phyloP scores from a whole-genome alignment of 129 eudicot genomes.

The Daucus carota region DNA sequence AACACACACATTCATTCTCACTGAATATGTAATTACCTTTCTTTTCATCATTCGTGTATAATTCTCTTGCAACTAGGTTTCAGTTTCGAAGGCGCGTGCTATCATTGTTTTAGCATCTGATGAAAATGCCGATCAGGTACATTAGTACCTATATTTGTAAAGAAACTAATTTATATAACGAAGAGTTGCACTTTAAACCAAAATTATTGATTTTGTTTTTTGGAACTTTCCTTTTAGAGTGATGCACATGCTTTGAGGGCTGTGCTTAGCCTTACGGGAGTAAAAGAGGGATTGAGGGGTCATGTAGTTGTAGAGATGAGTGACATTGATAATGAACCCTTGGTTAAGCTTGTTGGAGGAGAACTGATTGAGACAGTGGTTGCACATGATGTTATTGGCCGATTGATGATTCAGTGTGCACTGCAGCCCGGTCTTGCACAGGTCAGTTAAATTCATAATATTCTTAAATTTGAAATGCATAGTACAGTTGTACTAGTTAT shows the following conservation, averaged over 20 bases:
- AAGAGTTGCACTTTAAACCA: background rate
- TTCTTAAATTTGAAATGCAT: background rate
- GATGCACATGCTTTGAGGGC: slow-evolving; percentile 98
- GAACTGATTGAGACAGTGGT: slow-evolving; percentile 94
- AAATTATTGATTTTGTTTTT: background rate
- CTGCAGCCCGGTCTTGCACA: slow-evolving; percentile 99
- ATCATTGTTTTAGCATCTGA: slow-evolving; percentile 93
- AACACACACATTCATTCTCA: background rate
- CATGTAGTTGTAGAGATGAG: slow-evolving; percentile 99
- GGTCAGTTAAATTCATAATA: slow-evolving; percentile 31
- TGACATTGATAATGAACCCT: slow-evolving; percentile 96
- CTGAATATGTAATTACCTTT: background rate
- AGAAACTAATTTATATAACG: background rate
- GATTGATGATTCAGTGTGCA: slow-evolving; percentile 99
- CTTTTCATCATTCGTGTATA: background rate
- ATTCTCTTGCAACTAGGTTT: slow-evolving; percentile 43
- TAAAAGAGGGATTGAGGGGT: slow-evolving; percentile 85
- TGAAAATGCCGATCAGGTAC: slow-evolving; percentile 97
- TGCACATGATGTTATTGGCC: slow-evolving; percentile 97
- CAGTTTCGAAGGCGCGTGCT: slow-evolving; percentile 98
- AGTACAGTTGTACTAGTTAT: background rate
- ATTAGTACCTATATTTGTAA: slow-evolving; percentile 1
- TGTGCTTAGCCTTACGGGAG: slow-evolving; percentile 97
- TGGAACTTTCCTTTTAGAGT: slow-evolving; percentile 39
- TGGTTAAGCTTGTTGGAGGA: slow-evolving; percentile 99